Base-by-base conservation (phyloP, 371 early-diverging fungal species). In the Syncephalastrum sp. region DNA sequence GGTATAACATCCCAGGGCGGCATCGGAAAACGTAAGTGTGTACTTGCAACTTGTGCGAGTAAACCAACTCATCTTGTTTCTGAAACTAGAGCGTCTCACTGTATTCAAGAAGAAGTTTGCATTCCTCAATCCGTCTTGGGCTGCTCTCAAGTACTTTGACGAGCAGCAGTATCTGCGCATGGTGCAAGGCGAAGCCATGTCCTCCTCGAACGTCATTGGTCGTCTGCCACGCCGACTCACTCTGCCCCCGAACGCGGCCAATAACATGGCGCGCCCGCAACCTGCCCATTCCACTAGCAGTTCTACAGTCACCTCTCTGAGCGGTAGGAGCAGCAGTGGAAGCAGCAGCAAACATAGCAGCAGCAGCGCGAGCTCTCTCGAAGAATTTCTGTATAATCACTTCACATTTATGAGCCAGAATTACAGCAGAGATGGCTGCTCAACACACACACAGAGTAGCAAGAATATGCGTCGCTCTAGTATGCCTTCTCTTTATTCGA, bases 1-100 rank as follows among this genome's bases (percentile, higher is more conserved):
- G 78, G 78, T 48, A 64, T 72, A n/a, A 46, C 46, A n/a, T 59
- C 68, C 12, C 71, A 70, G 47, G 78, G 78, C 29, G 74, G 74
- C 48, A 70, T 77, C 19, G 78, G 75, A 25, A 71, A 74, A 72
- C 60, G 77, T 77, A 67, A 66, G 61, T 53, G 5, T 12, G 1
- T 41, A 3, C 3, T 21, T 44, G 44, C 7, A 17, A n/a, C 7
- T 19, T 24, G 25, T 21, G 1, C 16, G 19, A 3, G 21, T 15
- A 7, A 54, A 1, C 12, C 2, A 27, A 27, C 16, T 13, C 13
- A 23, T 44, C 42, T 45, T 45, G 16, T 53, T 23, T 53, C 16
- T 57, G 12, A 33, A 33, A 29, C 10, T 46, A 70, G 70, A 65
- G 42, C 63, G 60, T 47, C 56, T 70, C 8, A 53, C 50, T 38